phyloP scores from a whole-genome alignment of 306 rosid genomes.

The Cyamopsis tetragonoloba region DNA sequence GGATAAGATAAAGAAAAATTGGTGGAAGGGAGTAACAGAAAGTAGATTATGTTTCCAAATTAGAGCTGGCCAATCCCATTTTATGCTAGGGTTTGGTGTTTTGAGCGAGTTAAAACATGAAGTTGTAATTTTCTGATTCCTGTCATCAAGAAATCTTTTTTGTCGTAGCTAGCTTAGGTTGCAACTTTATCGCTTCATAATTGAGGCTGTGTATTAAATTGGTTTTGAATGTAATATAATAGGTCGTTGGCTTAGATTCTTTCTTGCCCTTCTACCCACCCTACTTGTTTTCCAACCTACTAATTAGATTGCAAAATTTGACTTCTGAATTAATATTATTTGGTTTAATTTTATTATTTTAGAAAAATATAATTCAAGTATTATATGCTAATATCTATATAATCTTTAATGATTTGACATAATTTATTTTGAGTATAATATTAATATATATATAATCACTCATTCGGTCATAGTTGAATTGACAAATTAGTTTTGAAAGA shows the following conservation, averaged over 20 bases:
- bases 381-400: too few species aligned
- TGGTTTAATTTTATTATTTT: too few species aligned
- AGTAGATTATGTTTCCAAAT: neutral
- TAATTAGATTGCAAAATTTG: too few species aligned
- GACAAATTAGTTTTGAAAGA: too few species aligned
- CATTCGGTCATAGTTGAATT: too few species aligned
- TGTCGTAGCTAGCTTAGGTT: constrained; percentile 41
- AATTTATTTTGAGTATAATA: too few species aligned
- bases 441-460: too few species aligned
- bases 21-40: neutral
- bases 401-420: too few species aligned
- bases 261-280: neutral
- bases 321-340: too few species aligned
- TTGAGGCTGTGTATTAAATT: constrained; percentile 26
- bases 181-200: constrained; percentile 17
- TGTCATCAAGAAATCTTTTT: constrained; percentile 28
- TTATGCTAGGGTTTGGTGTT: constrained; percentile 42
- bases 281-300: neutral
- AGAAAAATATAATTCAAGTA: too few species aligned
- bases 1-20: constrained; percentile 11
- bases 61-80: constrained; percentile 43
- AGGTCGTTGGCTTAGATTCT: neutral
- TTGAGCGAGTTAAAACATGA: constrained; percentile 27
- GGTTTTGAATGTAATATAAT: neutral
- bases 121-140: constrained; percentile 34